A percentile compares a stretch with the other conserved stretches of the same genome.
Evolutionary conservation across 164 flowering plant genomes (phyloP).

Genomic region (Piper betle): DNA sequence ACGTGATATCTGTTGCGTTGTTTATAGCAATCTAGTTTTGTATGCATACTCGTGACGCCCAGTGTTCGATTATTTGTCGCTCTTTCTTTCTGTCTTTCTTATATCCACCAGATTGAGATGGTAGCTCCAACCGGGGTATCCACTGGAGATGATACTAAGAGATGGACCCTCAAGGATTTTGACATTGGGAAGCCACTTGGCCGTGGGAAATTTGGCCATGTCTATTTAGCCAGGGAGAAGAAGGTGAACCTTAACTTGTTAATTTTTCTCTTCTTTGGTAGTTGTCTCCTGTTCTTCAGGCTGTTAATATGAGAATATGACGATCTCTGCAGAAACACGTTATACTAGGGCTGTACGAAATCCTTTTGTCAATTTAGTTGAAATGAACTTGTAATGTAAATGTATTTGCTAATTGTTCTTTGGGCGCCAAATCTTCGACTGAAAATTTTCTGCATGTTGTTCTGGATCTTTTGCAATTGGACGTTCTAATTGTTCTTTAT

Average conservation of each 20-base stretch:
- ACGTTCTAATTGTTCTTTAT: neutral
- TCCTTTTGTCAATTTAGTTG: too few species aligned
- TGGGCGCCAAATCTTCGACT: too few species aligned
- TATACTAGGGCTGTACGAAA: too few species aligned
- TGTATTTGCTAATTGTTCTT: too few species aligned
- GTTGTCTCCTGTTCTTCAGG: too few species aligned
- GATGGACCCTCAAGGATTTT: conserved; percentile 38
- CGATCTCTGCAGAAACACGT: too few species aligned
- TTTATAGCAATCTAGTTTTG: too few species aligned
- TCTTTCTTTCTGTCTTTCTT: neutral
- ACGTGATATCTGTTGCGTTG: too few species aligned
- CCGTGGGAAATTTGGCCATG: conserved; percentile 79
- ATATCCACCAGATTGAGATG: neutral
- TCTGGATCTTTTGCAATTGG: neutral
- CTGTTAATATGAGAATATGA: too few species aligned
- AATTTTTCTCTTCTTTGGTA: neutral
- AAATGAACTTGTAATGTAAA: too few species aligned
- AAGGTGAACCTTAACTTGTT: conserved; percentile 22
- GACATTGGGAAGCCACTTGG: conserved; percentile 92
- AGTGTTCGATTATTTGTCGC: too few species aligned
- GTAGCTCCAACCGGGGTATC: conserved; percentile 40
- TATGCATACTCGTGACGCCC: neutral
- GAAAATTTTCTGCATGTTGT: too few species aligned
- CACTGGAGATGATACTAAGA: conserved; percentile 25
- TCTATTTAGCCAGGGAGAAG: conserved; percentile 72